Evolutionary conservation across 2,329 filamentous ascomycete genomes (phyloP), one percentile per base, ranked within the genome.

Genomic region (Lojkania enalia): DNA sequence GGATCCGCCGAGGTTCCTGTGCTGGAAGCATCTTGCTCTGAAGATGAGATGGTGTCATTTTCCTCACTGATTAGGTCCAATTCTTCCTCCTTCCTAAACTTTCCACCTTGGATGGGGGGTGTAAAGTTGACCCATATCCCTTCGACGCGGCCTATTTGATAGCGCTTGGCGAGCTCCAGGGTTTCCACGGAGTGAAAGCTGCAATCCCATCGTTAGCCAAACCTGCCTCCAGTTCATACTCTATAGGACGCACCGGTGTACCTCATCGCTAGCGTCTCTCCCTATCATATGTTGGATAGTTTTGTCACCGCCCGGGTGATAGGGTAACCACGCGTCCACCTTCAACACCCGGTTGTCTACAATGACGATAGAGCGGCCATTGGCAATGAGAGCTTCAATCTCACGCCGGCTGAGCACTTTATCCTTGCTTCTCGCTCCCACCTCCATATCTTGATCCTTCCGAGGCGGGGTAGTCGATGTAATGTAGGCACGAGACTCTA

Each of bases 211-310:
- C 27, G 37, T 60, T 43, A 58, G 49, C 21, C 35, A 30, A 35
- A 2, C 13, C 11, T 21, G 3, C 21, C 13, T 15, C 44, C 20
- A 19, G 30, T 16, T 32, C 27, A 14, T 30, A 20, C 32, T 43
- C 12, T 7, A 43, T 48, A 9, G 39, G 35, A 77, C 86, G 39
- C 79, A 96, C 89, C 86, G 88, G 69, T 86, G 89, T 50, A 97
- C 85, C 72, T 97, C 94, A 69, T 96, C 91, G 9, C 92, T 96
- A 39, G 90, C 92, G 81, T 96, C 90, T 71, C 87, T 83, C 50
- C 90, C 90, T 49, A 97, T 82, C 90, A 96, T 94, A 66, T 99
- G 94, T 66, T 83, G 77, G 54, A 99, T 95, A 42, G 92, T 82
- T 72, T 90, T 94, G 60, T 92, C 85, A 57, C 94, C 94, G 45